These are phyloP conservation scores for Colletotrichum tofieldiae DNA, from an alignment of 2,329 filamentous ascomycete species.

Conservation along the genomic window DNA sequence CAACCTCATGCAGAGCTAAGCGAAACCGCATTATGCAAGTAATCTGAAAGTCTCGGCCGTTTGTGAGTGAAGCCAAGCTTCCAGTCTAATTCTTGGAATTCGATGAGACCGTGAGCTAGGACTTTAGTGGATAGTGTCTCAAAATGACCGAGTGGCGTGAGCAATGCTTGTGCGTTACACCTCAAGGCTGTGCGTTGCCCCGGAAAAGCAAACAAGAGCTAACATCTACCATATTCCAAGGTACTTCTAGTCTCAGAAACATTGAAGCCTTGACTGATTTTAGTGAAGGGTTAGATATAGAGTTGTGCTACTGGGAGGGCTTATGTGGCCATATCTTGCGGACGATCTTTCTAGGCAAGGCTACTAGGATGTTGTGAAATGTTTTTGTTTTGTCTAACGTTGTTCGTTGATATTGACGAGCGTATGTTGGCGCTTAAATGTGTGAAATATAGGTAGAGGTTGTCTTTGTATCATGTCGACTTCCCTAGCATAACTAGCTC, in stretches of 20 bases:
- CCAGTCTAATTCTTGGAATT: background rate
- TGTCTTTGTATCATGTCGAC: no score
- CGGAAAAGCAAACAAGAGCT: background rate
- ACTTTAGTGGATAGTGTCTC: background rate
- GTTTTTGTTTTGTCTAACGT: no score
- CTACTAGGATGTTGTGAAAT: no score
- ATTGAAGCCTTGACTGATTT: background rate
- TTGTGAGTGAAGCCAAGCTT: background rate
- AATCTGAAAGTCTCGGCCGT: background rate
- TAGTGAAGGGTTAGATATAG: background rate
- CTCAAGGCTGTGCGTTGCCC: background rate
- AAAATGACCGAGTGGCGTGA: background rate
- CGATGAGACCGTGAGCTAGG: background rate
- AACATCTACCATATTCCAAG: background rate
- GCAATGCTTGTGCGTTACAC: background rate
- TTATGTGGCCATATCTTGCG: no score
- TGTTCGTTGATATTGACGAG: no score
- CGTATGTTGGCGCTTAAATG: no score
- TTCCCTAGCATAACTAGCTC: no score
- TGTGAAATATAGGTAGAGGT: no score
- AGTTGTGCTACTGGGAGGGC: no score
- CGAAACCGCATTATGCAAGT: background rate
- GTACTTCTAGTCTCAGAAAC: background rate
- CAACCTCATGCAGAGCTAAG: background rate
- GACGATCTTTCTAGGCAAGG: no score